Evolutionary conservation across 331 rosid genomes (phyloP).

Genomic region (Pyracantha coccinea): DNA sequence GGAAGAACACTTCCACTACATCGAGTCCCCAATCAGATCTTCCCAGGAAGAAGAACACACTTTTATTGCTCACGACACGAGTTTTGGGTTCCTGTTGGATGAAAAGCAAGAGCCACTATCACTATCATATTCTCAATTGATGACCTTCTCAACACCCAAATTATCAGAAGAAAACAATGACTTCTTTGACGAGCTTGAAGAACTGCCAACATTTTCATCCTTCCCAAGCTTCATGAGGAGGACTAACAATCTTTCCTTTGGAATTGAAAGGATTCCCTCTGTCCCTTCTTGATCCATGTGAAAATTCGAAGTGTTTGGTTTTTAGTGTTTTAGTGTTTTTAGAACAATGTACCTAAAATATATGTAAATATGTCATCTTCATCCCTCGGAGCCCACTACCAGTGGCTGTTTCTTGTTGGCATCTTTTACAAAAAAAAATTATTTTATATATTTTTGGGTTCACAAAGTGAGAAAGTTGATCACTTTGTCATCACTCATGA

Average conservation of each 20-base stretch:
- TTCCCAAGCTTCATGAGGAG: slow-evolving; percentile 48
- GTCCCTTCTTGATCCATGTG: slow-evolving; percentile 74
- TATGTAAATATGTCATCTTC: background rate
- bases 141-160: slow-evolving; percentile 31
- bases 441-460: background rate
- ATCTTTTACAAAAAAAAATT: background rate
- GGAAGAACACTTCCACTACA: slow-evolving; percentile 36
- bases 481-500: slow-evolving; percentile 4
- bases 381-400: background rate
- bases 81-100: slow-evolving; percentile 26
- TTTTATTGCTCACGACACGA: slow-evolving; percentile 3
- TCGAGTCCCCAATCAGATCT: slow-evolving; percentile 38
- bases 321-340: background rate
- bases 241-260: slow-evolving; percentile 37
- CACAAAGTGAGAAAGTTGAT: slow-evolving; percentile 15
- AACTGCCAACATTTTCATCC: slow-evolving; percentile 64
- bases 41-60: slow-evolving; percentile 38
- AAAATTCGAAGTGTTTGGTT: background rate
- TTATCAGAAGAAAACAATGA: slow-evolving; percentile 53
- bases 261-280: slow-evolving; percentile 59
- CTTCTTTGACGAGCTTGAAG: slow-evolving; percentile 90
- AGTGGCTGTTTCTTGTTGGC: slow-evolving; percentile 13
- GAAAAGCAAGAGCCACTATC: slow-evolving; percentile 13
- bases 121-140: slow-evolving; percentile 30
- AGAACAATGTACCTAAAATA: slow-evolving; percentile 31